phyloP scores from a whole-genome alignment of 352 stramenopile genomes.

The Phytophthora tubulina region DNA sequence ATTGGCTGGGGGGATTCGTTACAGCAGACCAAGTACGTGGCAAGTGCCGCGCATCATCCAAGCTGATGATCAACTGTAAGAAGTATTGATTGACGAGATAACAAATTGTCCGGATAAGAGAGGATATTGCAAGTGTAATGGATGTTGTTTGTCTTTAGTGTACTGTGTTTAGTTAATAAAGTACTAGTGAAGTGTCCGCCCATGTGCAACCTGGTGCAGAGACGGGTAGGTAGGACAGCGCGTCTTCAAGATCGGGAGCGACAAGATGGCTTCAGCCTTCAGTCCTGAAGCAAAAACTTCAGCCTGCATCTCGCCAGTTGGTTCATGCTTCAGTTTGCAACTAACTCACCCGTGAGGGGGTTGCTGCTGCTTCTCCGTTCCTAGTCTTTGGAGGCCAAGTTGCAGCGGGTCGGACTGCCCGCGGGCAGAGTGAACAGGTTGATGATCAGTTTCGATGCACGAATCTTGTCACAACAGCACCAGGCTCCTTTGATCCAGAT shows the following conservation, averaged over 20 bases:
- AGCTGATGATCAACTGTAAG: neutral
- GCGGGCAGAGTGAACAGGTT: neutral
- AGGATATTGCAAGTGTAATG: neutral
- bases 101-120: constrained; percentile 8
- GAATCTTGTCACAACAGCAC: neutral
- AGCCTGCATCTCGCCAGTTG: constrained; percentile 27
- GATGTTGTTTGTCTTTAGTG: neutral
- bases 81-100: constrained; percentile 13
- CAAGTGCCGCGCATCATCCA: neutral
- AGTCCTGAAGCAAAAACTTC: constrained; percentile 20
- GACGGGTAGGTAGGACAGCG: constrained; percentile 24
- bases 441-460: constrained; percentile 21
- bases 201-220: constrained; percentile 21
- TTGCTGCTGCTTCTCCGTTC: too few species aligned
- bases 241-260: constrained; percentile 18
- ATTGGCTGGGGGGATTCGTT: constrained; percentile 20
- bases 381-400: neutral
- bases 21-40: constrained; percentile 13
- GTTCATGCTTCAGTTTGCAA: constrained; percentile 3
- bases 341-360: neutral
- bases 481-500: too few species aligned
- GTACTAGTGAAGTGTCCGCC: constrained; percentile 13
- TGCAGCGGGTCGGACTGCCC: constrained; percentile 6
- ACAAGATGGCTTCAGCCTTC: constrained; percentile 6
- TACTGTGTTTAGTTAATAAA: neutral